Evolutionary conservation across 345 rosid species (phyloP), one percentile per base, ranked within the genome.

Genomic region (Excoecaria agallocha): DNA sequence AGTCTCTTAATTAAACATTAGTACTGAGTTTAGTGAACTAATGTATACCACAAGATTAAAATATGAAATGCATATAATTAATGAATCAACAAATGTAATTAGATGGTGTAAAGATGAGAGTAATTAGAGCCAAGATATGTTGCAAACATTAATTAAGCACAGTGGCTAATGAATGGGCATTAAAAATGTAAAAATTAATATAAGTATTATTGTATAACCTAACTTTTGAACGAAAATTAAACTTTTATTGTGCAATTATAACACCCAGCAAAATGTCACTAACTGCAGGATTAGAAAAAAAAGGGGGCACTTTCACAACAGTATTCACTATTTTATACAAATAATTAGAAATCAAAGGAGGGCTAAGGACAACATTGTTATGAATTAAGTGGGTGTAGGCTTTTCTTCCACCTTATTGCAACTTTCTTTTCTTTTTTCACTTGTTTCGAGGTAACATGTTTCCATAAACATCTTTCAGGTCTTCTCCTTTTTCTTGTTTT

Each of bases 361-460:
- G n/a, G 48, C 48, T 4, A 15, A 24, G 19, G 25, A 61, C 17
- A 2, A 43, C 5, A 24, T 55, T 20, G 58, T 30, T 66, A 38
- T 52, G 37, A 62, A 25, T 71, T 51, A 58, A 79, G 77, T 63
- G 74, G 67, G 58, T 24, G 65, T 22, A 41, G 71, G 63, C 65
- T n/a, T n/a, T 68, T 68, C 12, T 66, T 76, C n/a, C 50, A 67
- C 20, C 78, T 67, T 67, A 70, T 71, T 76, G 74, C 81, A 76
- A 70, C 74, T 56, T 72, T 68, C 15, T 38, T 37, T 69, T 64
- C 2, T 2, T 30, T 30, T n/a, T 68, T 71, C 81, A 62, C 81
- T 70, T 75, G 73, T 79, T 81, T 77, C 83, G 30, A 81, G 81
- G 69, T 56, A 8, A 57, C 70, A 78, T 56, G 41, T 45, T 74